Base-by-base conservation (phyloP, 116 monocot genomes). In the Dioscorea cayenensis region DNA sequence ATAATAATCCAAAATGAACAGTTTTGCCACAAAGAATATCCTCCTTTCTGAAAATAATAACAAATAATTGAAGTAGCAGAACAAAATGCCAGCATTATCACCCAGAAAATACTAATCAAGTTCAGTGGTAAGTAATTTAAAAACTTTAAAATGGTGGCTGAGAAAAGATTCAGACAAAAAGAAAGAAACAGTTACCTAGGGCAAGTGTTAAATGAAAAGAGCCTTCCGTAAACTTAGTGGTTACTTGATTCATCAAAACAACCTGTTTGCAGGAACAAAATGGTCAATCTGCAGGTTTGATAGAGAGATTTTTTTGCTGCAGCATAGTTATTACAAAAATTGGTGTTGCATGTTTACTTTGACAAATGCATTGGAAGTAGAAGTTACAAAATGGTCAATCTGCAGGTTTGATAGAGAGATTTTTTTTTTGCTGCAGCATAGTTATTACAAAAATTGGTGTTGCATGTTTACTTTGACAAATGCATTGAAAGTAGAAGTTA, bases 171-270 rank as follows among this genome's bases (percentile, higher is more conserved):
- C 43, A 28, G 51, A 17, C 49, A 17, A 60, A 19, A 51, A 37
- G 63, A 55, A 70, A 73, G 25, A 66, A 25, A 37, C 32, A 32
- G 4, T 78, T 84, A 96, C 92, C 96, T 16, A 92, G 68, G 43
- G 92, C 96, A 51, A 96, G 92, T 66, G 90, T 84, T 71, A 92
- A 74, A 68, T 87, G 92, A 77, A 82, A 89, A 52, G 90, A 86
- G 61, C 96, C 92, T 61, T 86, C 92, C 17, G 72, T 74, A 67
- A 78, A 85, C 73, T 96, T 96, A 18, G 86, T 90, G 18, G 96
- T 92, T 35, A 92, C 92, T 76, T 96, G 96, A 59, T 96, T 96
- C 75, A 90, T 68, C 28, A 96, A 66, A 69, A 96, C 77, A 81
- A 96, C 92, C 92, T 92, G 87, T 49, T 27, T 66, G 71, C 20